Base-by-base conservation (phyloP, 2,329 filamentous ascomycete species). In the Sclerotinia minor region DNA sequence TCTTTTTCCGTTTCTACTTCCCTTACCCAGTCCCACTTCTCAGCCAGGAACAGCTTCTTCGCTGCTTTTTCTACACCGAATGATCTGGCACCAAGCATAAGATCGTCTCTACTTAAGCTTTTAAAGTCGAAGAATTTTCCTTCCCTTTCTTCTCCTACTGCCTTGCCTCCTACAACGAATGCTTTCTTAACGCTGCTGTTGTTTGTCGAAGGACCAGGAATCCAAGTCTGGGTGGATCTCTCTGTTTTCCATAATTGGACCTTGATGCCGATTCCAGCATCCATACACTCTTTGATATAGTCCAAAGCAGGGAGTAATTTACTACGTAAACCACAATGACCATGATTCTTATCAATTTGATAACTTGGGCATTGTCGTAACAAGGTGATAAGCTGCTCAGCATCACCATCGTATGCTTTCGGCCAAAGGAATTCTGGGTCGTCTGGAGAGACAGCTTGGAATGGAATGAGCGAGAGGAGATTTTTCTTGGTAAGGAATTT, bases 331-430 rank as follows among this genome's bases (percentile, higher is more conserved):
- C 91, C 91, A 75, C 91, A 94, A 76, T 92, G 90, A 1, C 83
- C 83, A 76, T 94, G 91, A 75, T 92, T 82, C 71, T 84, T 84
- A 77, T 94, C 89, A 69, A 93, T 84, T 76, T 93, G 91, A 75
- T 93, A 93, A 67, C 83, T 84, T 0, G 90, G 88, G 61, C 85
- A 87, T 77, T 92, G 87, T 49, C 86, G 83, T 29, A 93, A 79
- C 0, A 82, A 82, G 13, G 84, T 79, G 21, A 93, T 76, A 1
- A 93, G 75, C 35, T 83, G 80, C 66, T 86, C 82, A 2, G 92
- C 79, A 69, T 91, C 87, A n/a, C 87, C 82, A 41, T 81, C 79
- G 32, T 88, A 86, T 13, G 74, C 70, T 60, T 76, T 75, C 5
- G 75, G 76, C 75, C 75, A 77, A 38, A 75, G 68, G 24, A 75